Percentiles rank a stretch among this genome's conserved stretches.
phyloP scores from a whole-genome alignment of 2,329 filamentous ascomycete genomes.

The Phaeosphaeriaceae sp. region DNA sequence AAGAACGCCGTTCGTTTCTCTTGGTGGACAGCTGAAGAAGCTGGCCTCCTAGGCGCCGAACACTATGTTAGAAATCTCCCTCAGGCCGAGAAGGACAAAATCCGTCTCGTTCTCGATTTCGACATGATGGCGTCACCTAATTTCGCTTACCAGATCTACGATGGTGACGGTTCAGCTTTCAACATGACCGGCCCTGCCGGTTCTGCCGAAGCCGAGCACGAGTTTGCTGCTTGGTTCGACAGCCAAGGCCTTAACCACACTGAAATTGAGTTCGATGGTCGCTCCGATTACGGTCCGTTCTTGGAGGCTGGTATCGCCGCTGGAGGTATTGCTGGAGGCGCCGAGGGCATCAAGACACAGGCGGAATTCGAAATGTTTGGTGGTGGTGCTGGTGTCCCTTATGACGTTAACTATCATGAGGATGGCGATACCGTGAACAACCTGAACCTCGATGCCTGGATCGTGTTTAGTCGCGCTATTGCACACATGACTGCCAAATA shows the following conservation, averaged over 20 bases:
- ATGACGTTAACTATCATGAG: slow-evolving; percentile 47
- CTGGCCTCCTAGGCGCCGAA: slow-evolving; percentile 44
- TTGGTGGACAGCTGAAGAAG: slow-evolving; percentile 50
- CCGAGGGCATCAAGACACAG: slow-evolving; percentile 47
- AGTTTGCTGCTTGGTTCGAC: slow-evolving; percentile 44
- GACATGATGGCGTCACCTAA: slow-evolving; percentile 52
- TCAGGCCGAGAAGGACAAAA: slow-evolving; percentile 35
- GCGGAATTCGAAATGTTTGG: slow-evolving; percentile 44
- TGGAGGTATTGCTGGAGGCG: slow-evolving; percentile 48
- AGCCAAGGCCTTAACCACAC: slow-evolving; percentile 35
- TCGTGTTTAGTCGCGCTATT: slow-evolving; percentile 64
- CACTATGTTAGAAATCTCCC: slow-evolving; percentile 41
- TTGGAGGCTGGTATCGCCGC: slow-evolving; percentile 43
- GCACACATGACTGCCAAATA: slow-evolving; percentile 56
- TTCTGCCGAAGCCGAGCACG: slow-evolving; percentile 38
- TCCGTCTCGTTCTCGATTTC: slow-evolving; percentile 52
- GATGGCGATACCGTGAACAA: slow-evolving; percentile 46
- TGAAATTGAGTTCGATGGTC: slow-evolving; percentile 44
- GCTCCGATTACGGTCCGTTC: slow-evolving; percentile 49
- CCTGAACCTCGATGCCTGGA: slow-evolving; percentile 48
- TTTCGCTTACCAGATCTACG: slow-evolving; percentile 45
- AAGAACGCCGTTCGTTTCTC: slow-evolving; percentile 50
- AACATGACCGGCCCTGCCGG: slow-evolving; percentile 41
- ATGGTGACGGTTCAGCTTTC: slow-evolving; percentile 44
- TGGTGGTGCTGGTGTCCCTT: slow-evolving; percentile 37